A percentile compares a stretch with the other conserved stretches of the same genome.
Evolutionary conservation across 2,329 filamentous ascomycete genomes (phyloP).

Genomic region (Fusarium sp.): DNA sequence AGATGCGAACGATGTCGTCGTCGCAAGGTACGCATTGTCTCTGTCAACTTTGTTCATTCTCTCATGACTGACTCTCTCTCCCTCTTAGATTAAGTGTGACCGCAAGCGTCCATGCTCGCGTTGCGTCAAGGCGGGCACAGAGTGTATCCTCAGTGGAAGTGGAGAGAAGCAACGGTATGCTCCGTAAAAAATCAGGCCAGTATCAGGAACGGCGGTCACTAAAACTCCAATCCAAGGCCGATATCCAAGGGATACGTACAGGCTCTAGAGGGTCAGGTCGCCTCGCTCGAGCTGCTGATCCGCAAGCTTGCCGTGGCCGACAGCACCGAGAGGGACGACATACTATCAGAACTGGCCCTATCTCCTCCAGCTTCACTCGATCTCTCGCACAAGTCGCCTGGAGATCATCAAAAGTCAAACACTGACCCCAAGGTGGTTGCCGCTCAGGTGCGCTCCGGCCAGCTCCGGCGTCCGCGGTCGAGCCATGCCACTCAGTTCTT

Average conservation of each 20-base stretch:
- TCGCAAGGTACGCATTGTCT: constrained; percentile 51
- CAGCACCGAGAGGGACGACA: constrained; percentile 53
- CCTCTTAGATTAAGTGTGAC: constrained; percentile 63
- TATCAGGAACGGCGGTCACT: neutral
- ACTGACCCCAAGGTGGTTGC: constrained; percentile 48
- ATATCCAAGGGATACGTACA: constrained; percentile 60
- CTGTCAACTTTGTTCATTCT: constrained; percentile 3
- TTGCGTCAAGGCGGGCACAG: constrained; percentile 57
- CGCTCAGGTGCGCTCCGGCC: constrained; percentile 50
- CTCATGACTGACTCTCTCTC: neutral
- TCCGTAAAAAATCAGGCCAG: neutral
- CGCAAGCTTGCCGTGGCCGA: constrained; percentile 57
- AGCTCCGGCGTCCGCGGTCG: constrained; percentile 55
- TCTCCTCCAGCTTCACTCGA: constrained; percentile 33
- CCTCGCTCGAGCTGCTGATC: constrained; percentile 59
- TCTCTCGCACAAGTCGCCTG: constrained; percentile 22
- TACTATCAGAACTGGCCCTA: constrained; percentile 55
- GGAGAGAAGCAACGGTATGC: constrained; percentile 59
- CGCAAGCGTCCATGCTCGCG: constrained; percentile 63
- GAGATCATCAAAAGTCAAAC: constrained; percentile 41
- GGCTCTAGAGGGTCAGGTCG: constrained; percentile 61
- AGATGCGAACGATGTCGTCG: constrained; percentile 60
- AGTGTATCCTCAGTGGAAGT: constrained; percentile 55
- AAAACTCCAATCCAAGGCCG: constrained; percentile 48
- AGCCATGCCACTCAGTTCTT: constrained; percentile 61